Evolutionary conservation across 2,329 filamentous ascomycete genomes (phyloP).

Genomic region (Seiridium cupressi): DNA sequence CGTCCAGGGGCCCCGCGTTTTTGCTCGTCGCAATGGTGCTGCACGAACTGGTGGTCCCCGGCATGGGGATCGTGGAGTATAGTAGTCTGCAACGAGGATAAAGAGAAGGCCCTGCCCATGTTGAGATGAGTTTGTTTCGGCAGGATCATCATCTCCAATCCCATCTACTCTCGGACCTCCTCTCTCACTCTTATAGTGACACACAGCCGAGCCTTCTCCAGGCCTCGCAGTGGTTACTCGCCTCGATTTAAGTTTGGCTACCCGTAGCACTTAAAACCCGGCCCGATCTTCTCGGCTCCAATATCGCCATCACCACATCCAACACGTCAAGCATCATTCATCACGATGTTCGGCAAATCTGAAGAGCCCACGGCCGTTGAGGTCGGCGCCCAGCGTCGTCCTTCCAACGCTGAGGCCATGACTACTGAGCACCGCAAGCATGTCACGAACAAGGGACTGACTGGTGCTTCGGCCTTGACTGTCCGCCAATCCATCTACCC

Average conservation of each 20-base stretch:
- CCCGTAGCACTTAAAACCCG: background rate
- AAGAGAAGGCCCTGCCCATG: background rate
- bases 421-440: background rate
- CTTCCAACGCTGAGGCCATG: constrained; percentile 3
- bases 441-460: constrained; percentile 3
- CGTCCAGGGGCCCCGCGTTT: constrained; percentile 9
- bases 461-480: constrained; percentile 5
- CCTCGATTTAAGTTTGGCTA: background rate
- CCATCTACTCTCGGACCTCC: background rate
- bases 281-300: background rate
- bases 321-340: background rate
- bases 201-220: background rate
- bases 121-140: background rate
- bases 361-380: background rate
- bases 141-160: background rate
- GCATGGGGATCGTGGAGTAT: background rate
- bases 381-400: background rate
- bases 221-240: background rate
- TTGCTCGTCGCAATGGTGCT: constrained; percentile 4
- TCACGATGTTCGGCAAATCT: constrained; percentile 3
- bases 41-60: background rate
- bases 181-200: background rate
- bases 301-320: background rate
- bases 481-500: background rate
- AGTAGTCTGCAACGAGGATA: background rate